phyloP scores from a whole-genome alignment of 1,139 yeast genomes.

The Scheffersomyces illinoinensis region DNA sequence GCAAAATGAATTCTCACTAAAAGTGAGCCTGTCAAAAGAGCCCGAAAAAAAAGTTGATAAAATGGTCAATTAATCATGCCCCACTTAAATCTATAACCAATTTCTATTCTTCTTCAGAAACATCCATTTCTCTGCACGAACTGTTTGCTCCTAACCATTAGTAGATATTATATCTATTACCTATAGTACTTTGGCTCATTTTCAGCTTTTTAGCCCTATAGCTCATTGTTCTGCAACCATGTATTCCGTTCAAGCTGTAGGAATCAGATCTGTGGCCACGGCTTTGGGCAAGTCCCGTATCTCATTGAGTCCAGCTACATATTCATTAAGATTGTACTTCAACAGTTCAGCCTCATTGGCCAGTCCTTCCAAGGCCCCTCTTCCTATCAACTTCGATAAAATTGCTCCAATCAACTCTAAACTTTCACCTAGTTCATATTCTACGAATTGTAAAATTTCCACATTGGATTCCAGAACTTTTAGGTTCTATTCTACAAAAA shows the following conservation, averaged over 20 bases:
- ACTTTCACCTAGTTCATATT: not conserved
- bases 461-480: not conserved
- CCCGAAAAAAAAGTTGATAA: not conserved
- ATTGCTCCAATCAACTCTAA: not conserved
- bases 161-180: no score
- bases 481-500: conserved; percentile 22
- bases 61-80: not conserved
- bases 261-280: not conserved
- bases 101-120: not conserved
- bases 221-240: not conserved
- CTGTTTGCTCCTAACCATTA: not conserved
- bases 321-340: not conserved
- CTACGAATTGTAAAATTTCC: not conserved
- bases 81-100: not conserved
- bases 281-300: not conserved
- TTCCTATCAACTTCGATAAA: not conserved
- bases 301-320: not conserved
- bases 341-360: not conserved
- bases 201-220: not conserved
- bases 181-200: not conserved
- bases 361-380: not conserved
- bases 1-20: not conserved
- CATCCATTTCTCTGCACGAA: not conserved
- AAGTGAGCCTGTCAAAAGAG: not conserved
- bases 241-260: not conserved